Percentiles rank a stretch among this genome's conserved stretches.
phyloP scores from a whole-genome alignment of 768 basidiomycete species.

The Floccularia luteovirens region DNA sequence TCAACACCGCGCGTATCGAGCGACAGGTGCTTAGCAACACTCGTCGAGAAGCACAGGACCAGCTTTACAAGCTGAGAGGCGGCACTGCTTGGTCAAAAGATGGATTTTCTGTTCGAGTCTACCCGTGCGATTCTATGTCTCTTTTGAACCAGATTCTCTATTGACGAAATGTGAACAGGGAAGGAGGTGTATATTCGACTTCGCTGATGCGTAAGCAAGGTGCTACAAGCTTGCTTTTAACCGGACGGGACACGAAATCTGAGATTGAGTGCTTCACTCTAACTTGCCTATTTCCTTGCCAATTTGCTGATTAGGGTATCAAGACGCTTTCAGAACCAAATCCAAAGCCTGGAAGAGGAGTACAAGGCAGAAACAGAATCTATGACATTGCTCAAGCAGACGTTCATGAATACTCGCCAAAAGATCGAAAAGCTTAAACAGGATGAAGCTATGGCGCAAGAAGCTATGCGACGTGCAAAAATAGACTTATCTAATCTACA shows the following conservation, averaged over 20 bases:
- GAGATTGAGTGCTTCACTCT: conserved; percentile 34
- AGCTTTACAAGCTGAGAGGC: conserved; percentile 31
- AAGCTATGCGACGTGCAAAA: conserved; percentile 22
- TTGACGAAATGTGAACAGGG: conserved; percentile 26
- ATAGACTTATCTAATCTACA: conserved; percentile 31
- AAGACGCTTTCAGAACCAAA: conserved; percentile 40
- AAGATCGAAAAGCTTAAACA: not conserved
- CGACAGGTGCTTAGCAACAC: conserved; percentile 53
- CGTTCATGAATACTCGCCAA: not conserved
- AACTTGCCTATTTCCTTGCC: not conserved
- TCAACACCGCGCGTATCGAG: conserved; percentile 73
- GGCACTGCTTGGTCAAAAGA: conserved; percentile 62
- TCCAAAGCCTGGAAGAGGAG: conserved; percentile 29
- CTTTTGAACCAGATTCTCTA: not conserved
- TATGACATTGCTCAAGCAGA: not conserved
- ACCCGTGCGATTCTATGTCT: conserved; percentile 38
- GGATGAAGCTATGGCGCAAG: conserved; percentile 19
- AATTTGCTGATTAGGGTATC: not conserved
- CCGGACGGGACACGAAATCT: conserved; percentile 38
- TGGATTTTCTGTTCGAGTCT: conserved; percentile 55
- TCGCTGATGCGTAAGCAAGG: conserved; percentile 19
- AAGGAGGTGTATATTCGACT: conserved; percentile 58
- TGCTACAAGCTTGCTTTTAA: conserved; percentile 42
- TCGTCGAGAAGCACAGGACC: conserved; percentile 56
- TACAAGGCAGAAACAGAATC: conserved; percentile 15